Percentiles rank a stretch among this genome's conserved stretches.
These are phyloP conservation scores for Monosporascus sp. DNA, from an alignment of 2,329 filamentous ascomycete species.

Conservation along the genomic window DNA sequence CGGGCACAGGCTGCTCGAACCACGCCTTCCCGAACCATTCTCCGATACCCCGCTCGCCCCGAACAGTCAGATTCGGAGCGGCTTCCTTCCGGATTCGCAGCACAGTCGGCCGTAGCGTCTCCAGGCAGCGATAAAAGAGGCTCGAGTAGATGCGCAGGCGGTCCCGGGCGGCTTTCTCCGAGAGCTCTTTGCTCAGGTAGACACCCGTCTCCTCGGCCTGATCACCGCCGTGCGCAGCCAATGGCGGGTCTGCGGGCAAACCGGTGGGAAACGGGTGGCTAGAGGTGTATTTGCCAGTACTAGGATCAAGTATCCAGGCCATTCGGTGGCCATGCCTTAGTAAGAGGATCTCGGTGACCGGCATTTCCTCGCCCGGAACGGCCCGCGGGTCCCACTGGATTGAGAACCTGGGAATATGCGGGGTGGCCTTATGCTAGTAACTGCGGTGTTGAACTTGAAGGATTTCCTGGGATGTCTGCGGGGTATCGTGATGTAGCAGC, in stretches of 20 bases:
- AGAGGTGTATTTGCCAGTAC: neutral
- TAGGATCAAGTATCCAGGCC: neutral
- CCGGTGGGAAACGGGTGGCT: neutral
- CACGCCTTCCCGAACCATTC: conserved; percentile 1
- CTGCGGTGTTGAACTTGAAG: too few relatives aligned
- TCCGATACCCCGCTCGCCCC: neutral
- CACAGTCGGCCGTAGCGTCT: neutral
- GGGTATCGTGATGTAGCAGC: too few relatives aligned
- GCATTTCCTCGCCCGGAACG: neutral
- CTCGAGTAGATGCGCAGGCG: conserved; percentile 1
- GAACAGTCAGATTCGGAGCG: neutral
- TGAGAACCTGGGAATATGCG: neutral
- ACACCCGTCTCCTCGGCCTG: neutral
- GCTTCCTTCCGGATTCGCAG: neutral
- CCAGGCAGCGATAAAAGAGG: neutral
- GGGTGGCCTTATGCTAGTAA: neutral
- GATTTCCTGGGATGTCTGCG: too few relatives aligned
- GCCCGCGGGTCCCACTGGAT: neutral
- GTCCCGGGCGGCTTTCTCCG: neutral
- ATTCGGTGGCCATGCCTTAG: conserved; percentile 1
- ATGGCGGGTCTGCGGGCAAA: neutral
- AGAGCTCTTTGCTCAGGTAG: neutral
- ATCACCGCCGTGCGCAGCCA: neutral
- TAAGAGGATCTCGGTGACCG: conserved; percentile 1
- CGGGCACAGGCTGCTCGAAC: neutral